phyloP scores from a whole-genome alignment of 352 stramenopile species.

The Pythium dissimile region DNA sequence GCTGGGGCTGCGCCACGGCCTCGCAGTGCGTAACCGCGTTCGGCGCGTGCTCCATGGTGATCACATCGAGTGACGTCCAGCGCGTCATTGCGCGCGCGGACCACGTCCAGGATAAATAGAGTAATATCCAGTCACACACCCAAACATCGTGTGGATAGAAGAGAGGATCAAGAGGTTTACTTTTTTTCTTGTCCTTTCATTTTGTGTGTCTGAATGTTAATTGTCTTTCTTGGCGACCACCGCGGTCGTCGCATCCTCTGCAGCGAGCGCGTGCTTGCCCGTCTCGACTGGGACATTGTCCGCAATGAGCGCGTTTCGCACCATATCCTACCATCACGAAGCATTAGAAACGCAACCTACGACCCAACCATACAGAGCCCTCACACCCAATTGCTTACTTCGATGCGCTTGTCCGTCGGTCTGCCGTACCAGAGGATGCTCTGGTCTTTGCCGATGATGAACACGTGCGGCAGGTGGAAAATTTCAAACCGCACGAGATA shows the following conservation, averaged over 20 bases:
- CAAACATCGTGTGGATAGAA: no score
- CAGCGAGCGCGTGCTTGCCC: background rate
- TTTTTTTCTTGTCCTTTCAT: no score
- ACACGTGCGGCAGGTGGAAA: slow-evolving; percentile 47
- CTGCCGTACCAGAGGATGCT: slow-evolving; percentile 58
- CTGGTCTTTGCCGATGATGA: slow-evolving; percentile 57
- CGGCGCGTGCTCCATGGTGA: slow-evolving; percentile 46
- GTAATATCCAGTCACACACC: background rate
- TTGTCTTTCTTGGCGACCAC: slow-evolving; percentile 16
- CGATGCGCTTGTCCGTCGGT: slow-evolving; percentile 28
- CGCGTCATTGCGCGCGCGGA: slow-evolving; percentile 24
- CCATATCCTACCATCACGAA: slow-evolving; percentile 16
- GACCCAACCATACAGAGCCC: no score
- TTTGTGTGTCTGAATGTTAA: no score
- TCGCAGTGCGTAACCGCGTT: slow-evolving; percentile 51
- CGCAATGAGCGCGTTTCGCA: slow-evolving; percentile 30
- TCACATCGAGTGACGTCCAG: slow-evolving; percentile 45
- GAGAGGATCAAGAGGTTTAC: no score
- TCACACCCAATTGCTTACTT: slow-evolving; percentile 24
- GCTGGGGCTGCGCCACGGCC: slow-evolving; percentile 69
- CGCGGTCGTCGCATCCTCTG: slow-evolving; percentile 5
- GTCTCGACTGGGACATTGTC: slow-evolving; percentile 11
- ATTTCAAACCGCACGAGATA: slow-evolving; percentile 66
- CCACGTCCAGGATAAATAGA: background rate
- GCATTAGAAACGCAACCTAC: background rate